Base-by-base conservation (phyloP, 2,329 filamentous ascomycete species). In the Ophiobolus disseminans region DNA sequence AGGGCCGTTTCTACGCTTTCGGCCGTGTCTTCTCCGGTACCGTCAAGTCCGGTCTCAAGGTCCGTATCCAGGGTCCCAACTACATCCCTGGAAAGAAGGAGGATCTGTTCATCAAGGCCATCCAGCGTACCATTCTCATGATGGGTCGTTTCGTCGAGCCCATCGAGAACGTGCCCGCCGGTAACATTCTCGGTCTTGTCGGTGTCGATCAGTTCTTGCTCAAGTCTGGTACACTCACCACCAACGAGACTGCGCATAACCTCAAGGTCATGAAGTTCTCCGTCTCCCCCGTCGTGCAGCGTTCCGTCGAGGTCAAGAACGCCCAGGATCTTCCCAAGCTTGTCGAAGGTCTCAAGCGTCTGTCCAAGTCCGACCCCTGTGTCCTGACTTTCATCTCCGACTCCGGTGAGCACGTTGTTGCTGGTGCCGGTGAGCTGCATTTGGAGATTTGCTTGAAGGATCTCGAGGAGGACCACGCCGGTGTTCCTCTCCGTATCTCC, bases 241-340 rank as follows among this genome's bases (percentile, higher is more conserved):
- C 93, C 76, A 87, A 85, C 76, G 94, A 99, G 68, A 95, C 91
- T 63, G 93, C 94, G 76, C 94, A 99, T 89, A 99, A 99, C 88
- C 83, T 99, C 74, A 97, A 97, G 89, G 94, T 99, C 82, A 99
- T 99, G 94, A 97, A 97, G 86, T 99, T 99, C 89, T 99, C 94
- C 75, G 94, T 99, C 77, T 97, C 94, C 54, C 94, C 94, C 72
- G 94, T 99, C 81, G 94, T 99, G 65, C 93, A 89, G 82, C 93
- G 93, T 69, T 96, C 94, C 79, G 94, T 99, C 73, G 91, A 97
- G 82, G 93, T 97, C 84, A 97, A 97, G 91, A 99, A 99, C 82
- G 94, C 94, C 73, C 91, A 96, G 83, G 94, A 99, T 85, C 87
- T 99, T 62, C 94, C 94, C 80, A 99, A 99, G 88, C 88, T 99